These are phyloP conservation scores for Balamuthia mandrillaris DNA, from an alignment of 208 protist genomes.

Conservation along the genomic window DNA sequence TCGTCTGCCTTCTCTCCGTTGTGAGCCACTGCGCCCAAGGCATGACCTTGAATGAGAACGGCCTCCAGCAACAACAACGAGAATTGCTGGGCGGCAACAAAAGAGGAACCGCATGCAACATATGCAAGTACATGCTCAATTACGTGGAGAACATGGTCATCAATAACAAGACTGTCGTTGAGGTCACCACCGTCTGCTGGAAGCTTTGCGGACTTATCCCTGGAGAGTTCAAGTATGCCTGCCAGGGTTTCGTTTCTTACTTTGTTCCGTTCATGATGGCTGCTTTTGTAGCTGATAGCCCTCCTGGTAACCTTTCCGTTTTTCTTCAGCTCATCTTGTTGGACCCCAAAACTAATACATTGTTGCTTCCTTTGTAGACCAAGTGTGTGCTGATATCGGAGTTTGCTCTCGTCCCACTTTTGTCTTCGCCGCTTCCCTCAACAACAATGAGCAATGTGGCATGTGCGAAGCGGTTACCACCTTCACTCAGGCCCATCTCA, in stretches of 20 bases:
- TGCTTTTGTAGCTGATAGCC: background rate
- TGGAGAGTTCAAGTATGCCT: background rate
- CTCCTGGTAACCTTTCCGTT: background rate
- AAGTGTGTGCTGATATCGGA: background rate
- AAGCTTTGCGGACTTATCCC: background rate
- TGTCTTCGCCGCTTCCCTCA: too few species aligned
- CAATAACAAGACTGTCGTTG: background rate
- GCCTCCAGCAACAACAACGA: too few species aligned
- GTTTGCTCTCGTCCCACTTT: background rate
- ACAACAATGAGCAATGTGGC: background rate
- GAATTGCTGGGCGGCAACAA: too few species aligned
- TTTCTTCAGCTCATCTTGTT: background rate
- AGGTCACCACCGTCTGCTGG: background rate
- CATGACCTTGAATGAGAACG: too few species aligned
- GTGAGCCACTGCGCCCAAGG: too few species aligned
- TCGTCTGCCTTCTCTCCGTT: too few species aligned
- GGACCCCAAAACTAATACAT: background rate
- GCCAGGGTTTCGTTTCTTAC: conserved; percentile 22
- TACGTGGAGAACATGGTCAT: background rate
- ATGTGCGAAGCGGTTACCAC: conserved; percentile 4
- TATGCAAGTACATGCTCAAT: background rate
- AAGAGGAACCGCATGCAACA: background rate
- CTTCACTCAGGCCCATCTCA: conserved; percentile 6
- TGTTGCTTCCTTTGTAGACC: background rate
- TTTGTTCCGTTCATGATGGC: background rate